phyloP scores from a whole-genome alignment of 2,329 filamentous ascomycete genomes.

The Alternaria consortialis region DNA sequence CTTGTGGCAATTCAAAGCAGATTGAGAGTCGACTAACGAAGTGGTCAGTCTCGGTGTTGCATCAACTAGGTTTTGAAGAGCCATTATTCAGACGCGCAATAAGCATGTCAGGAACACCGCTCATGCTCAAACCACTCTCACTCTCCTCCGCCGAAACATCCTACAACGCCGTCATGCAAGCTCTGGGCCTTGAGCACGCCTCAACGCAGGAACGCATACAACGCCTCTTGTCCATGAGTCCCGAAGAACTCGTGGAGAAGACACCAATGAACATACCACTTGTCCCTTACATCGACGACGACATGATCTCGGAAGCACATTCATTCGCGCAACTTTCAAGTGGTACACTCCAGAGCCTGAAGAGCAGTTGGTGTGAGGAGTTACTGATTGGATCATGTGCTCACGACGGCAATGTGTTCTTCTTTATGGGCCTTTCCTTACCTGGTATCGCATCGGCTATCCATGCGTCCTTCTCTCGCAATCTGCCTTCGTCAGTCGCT shows the following conservation, averaged over 20 bases:
- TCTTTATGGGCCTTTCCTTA: conserved; percentile 29
- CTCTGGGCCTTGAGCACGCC: conserved; percentile 48
- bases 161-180: conserved; percentile 51
- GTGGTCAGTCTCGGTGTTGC: conserved; percentile 23
- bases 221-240: conserved; percentile 48
- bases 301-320: conserved; percentile 44
- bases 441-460: conserved; percentile 39
- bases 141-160: conserved; percentile 49
- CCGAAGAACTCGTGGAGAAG: conserved; percentile 51
- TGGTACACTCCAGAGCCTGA: not conserved
- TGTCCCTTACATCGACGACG: conserved; percentile 54
- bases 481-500: conserved; percentile 19
- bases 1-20: not conserved
- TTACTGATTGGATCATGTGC: conserved; percentile 58
- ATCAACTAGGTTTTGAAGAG: conserved; percentile 29
- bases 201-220: conserved; percentile 51
- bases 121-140: conserved; percentile 53
- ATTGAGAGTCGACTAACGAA: conserved; percentile 6
- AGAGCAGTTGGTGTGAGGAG: conserved; percentile 53
- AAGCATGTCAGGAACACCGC: conserved; percentile 39
- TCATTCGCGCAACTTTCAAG: conserved; percentile 19
- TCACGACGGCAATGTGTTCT: conserved; percentile 50
- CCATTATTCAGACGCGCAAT: conserved; percentile 34
- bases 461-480: conserved; percentile 37
- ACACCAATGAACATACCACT: conserved; percentile 48